phyloP scores from a whole-genome alignment of 2,329 filamentous ascomycete genomes.

The Aspergillus clavatus region DNA sequence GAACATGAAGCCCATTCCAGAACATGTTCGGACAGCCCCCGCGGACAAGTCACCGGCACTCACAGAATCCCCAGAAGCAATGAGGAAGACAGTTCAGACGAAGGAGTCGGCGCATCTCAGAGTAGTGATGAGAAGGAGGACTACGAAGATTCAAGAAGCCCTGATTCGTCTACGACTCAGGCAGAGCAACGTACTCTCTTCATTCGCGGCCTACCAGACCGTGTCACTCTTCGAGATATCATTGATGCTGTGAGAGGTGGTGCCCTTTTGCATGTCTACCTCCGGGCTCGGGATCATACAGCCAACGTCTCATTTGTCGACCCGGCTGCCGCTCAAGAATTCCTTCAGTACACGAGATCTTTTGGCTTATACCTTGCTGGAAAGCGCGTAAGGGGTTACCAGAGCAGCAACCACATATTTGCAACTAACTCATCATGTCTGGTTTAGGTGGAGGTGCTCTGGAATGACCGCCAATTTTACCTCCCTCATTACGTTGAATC shows the following conservation, averaged over 20 bases:
- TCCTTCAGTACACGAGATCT: conserved; percentile 59
- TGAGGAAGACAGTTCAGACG: conserved; percentile 20
- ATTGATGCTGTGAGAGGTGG: conserved; percentile 64
- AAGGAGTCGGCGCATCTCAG: conserved; percentile 18
- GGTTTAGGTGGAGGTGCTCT: conserved; percentile 60
- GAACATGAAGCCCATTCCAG: background rate
- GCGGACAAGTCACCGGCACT: background rate
- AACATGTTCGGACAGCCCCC: background rate
- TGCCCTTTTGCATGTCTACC: conserved; percentile 62
- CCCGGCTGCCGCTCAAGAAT: conserved; percentile 58
- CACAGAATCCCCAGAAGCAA: background rate
- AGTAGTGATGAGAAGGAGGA: conserved; percentile 24
- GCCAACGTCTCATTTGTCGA: conserved; percentile 68
- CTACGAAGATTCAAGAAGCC: conserved; percentile 16
- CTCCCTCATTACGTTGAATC: conserved; percentile 59
- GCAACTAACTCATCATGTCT: conserved; percentile 10
- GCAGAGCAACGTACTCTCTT: conserved; percentile 43
- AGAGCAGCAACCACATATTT: background rate
- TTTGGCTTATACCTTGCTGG: conserved; percentile 65
- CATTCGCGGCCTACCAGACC: conserved; percentile 58
- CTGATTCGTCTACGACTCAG: conserved; percentile 12
- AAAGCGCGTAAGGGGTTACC: conserved; percentile 55
- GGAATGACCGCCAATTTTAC: conserved; percentile 67
- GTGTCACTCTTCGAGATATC: conserved; percentile 62
- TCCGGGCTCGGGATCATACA: conserved; percentile 55